phyloP scores from a whole-genome alignment of 331 rosid species.

The Rhamnella rubrinervis region DNA sequence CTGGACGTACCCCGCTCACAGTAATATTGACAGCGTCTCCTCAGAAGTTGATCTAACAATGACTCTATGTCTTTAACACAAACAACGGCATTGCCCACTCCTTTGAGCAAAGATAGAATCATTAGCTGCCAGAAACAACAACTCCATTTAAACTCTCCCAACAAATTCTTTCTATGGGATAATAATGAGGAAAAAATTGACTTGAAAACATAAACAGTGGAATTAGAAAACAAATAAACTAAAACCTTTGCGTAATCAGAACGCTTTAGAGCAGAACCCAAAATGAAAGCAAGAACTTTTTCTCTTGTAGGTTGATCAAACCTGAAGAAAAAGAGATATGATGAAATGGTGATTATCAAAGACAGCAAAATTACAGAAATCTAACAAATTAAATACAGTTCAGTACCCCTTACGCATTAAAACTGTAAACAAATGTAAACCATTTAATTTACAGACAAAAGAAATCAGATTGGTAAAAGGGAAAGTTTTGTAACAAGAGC shows the following conservation, averaged over 20 bases:
- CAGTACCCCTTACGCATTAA: neutral
- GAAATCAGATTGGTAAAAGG: neutral
- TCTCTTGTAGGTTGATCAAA: slow-evolving; percentile 72
- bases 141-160: neutral
- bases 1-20: slow-evolving; percentile 10
- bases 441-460: neutral
- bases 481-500: neutral
- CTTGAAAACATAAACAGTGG: neutral
- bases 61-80: slow-evolving; percentile 47
- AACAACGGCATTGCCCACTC: slow-evolving; percentile 58
- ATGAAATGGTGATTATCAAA: neutral
- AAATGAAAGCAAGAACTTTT: slow-evolving; percentile 59
- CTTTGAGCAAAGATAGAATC: slow-evolving; percentile 78
- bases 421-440: no score
- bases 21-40: slow-evolving; percentile 31
- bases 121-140: slow-evolving; percentile 56
- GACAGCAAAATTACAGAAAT: neutral
- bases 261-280: slow-evolving; percentile 62
- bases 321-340: slow-evolving; percentile 40
- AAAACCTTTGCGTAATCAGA: slow-evolving; percentile 82
- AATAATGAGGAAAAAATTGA: neutral
- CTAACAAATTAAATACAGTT: neutral
- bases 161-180: neutral
- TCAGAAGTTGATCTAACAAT: slow-evolving; percentile 51
- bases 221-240: slow-evolving; percentile 19